Evolutionary conservation across 768 basidiomycete genomes (phyloP).

Genomic region (Rhodotorula toruloides): DNA sequence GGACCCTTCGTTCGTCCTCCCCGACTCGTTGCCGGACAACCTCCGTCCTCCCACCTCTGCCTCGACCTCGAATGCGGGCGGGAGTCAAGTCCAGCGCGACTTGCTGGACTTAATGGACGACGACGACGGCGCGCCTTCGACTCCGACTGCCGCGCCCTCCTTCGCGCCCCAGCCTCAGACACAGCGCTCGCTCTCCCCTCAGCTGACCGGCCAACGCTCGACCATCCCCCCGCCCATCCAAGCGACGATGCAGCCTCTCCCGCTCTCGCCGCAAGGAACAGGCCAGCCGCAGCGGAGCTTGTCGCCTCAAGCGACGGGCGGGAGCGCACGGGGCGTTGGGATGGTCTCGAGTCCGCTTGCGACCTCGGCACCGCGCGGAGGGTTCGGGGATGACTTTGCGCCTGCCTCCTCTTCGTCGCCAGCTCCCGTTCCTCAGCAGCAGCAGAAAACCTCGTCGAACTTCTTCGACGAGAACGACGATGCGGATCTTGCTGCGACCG

Average conservation of each 20-base stretch:
- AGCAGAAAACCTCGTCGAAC: slow-evolving; percentile 1
- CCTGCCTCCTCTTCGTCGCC: background rate
- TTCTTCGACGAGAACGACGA: slow-evolving; percentile 39
- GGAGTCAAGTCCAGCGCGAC: too few species aligned
- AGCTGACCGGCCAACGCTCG: background rate
- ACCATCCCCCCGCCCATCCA: slow-evolving; percentile 11
- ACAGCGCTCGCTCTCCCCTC: slow-evolving; percentile 9
- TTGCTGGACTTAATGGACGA: slow-evolving; percentile 52
- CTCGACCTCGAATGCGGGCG: too few species aligned
- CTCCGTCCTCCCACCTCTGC: slow-evolving; percentile 83
- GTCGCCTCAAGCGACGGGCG: slow-evolving; percentile 6
- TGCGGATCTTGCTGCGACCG: slow-evolving; percentile 17
- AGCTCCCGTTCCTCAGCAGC: background rate
- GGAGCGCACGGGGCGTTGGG: background rate
- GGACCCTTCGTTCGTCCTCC: slow-evolving; percentile 64
- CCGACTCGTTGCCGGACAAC: slow-evolving; percentile 61
- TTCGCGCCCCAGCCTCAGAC: slow-evolving; percentile 12
- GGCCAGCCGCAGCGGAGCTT: background rate
- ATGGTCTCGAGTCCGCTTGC: too few species aligned
- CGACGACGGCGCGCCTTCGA: slow-evolving; percentile 50
- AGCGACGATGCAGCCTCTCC: slow-evolving; percentile 8
- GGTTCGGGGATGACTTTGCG: slow-evolving; percentile 21
- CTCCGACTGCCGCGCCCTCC: slow-evolving; percentile 1
- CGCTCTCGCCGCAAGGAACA: background rate
- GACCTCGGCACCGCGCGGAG: background rate